Percentiles rank a stretch among this genome's conserved stretches.
phyloP scores from a whole-genome alignment of 345 rosid species.

The Euphorbia tirucalli region DNA sequence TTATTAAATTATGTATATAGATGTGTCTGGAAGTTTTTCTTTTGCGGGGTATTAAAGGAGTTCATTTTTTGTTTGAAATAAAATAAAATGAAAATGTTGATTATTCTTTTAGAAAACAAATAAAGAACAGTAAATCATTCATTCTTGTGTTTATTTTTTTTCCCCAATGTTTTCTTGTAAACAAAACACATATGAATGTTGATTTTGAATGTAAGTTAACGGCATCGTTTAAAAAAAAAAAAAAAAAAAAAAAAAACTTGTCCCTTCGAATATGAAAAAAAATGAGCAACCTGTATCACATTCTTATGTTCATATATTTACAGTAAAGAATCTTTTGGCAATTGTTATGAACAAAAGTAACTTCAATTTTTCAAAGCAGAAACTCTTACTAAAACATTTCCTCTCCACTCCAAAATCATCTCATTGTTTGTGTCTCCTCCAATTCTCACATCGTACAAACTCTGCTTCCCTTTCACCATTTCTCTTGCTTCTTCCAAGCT shows the following conservation, averaged over 20 bases:
- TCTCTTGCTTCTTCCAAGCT: conserved; percentile 40
- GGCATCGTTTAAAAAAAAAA: no score
- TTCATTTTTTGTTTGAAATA: no score
- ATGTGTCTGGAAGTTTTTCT: no score
- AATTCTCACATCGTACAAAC: conserved; percentile 35
- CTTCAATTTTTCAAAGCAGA: conserved; percentile 36
- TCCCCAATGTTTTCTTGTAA: not conserved
- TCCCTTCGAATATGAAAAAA: not conserved
- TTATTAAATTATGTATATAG: no score
- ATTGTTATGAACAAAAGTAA: not conserved
- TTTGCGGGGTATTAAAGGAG: no score
- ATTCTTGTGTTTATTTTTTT: no score
- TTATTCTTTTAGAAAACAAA: no score
- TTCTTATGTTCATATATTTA: not conserved
- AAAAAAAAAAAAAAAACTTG: not conserved
- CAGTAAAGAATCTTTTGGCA: not conserved
- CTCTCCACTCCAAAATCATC: conserved; percentile 34
- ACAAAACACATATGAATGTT: not conserved
- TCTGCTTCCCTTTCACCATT: conserved; percentile 29
- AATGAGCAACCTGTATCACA: not conserved
- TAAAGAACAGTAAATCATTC: no score
- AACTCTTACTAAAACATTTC: conserved; percentile 20
- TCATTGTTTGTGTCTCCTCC: conserved; percentile 38
- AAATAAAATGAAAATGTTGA: no score
- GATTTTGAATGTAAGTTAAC: no score